A percentile compares a stretch with the other conserved stretches of the same genome.
These are phyloP conservation scores for Bryum argenteum DNA, from an alignment of 225 moss, liverwort and hornwort genomes.

Conservation along the genomic window DNA sequence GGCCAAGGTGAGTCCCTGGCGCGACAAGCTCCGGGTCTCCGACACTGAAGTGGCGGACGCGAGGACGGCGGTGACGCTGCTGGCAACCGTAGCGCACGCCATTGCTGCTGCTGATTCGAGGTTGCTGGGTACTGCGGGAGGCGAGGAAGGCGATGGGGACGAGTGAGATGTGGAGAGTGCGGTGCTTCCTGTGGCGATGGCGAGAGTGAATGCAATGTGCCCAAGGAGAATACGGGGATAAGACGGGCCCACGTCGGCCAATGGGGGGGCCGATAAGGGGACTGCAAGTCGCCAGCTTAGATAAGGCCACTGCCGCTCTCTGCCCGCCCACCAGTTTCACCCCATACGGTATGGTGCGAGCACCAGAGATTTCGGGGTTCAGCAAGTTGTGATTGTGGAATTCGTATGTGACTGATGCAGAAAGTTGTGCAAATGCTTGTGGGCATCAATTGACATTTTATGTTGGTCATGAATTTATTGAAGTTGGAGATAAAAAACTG, in stretches of 20 bases:
- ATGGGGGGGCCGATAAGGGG: constrained; percentile 36
- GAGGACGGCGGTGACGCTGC: constrained; percentile 33
- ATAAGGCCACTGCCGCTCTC: constrained; percentile 20
- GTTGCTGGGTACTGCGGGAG: neutral
- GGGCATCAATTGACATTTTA: too few species aligned
- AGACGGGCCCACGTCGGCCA: constrained; percentile 47
- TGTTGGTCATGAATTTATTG: too few species aligned
- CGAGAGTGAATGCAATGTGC: neutral
- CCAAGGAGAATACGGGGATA: constrained; percentile 18
- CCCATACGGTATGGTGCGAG: too few species aligned
- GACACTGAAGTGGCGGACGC: constrained; percentile 25
- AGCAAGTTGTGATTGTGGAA: too few species aligned
- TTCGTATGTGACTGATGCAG: too few species aligned
- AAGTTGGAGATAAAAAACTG: too few species aligned
- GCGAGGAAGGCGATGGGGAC: neutral
- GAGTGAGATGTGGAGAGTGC: neutral
- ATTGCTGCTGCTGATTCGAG: constrained; percentile 19
- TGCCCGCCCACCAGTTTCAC: too few species aligned
- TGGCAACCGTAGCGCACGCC: constrained; percentile 47
- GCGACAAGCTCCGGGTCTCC: constrained; percentile 11
- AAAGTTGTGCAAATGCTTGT: too few species aligned
- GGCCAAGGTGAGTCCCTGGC: constrained; percentile 31
- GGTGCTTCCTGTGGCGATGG: too few species aligned
- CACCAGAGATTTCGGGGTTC: too few species aligned
- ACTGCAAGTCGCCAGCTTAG: neutral